phyloP scores from a whole-genome alignment of 2,329 filamentous ascomycete genomes.

The Graphium sp. region DNA sequence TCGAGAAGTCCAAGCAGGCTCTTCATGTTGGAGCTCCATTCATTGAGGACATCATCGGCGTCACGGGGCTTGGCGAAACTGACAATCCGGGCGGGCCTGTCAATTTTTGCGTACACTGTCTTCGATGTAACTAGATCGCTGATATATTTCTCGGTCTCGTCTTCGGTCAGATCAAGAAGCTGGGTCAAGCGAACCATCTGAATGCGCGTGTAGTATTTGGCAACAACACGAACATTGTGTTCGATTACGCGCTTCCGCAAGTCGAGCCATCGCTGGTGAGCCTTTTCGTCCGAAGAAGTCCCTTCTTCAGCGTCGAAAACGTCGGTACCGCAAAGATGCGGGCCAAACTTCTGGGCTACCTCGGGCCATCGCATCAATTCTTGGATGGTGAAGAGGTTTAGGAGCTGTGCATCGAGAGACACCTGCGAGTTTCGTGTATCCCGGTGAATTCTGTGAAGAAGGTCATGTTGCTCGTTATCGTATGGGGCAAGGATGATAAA shows the following conservation, averaged over 20 bases:
- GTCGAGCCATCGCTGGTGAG: slow-evolving; percentile 78
- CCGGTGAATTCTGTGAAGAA: slow-evolving; percentile 80
- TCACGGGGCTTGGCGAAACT: slow-evolving; percentile 90
- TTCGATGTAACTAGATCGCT: slow-evolving; percentile 93
- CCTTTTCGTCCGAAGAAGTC: slow-evolving; percentile 59
- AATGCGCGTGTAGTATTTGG: slow-evolving; percentile 98
- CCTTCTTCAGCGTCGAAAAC: slow-evolving; percentile 60
- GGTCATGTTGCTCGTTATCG: slow-evolving; percentile 96
- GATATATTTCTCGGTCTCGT: slow-evolving; percentile 98
- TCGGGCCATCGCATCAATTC: slow-evolving; percentile 98
- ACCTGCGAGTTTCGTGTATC: slow-evolving; percentile 71
- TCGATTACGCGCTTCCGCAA: slow-evolving; percentile 96
- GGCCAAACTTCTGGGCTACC: slow-evolving; percentile 74
- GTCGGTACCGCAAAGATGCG: slow-evolving; percentile 75
- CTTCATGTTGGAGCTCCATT: slow-evolving; percentile 99
- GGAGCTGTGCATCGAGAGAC: slow-evolving; percentile 63
- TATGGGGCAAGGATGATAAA: slow-evolving; percentile 93
- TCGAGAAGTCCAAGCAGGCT: slow-evolving; percentile 70
- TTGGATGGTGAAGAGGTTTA: slow-evolving; percentile 87
- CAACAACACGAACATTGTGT: slow-evolving; percentile 93
- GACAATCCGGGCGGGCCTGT: slow-evolving; percentile 79
- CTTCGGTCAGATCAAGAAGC: slow-evolving; percentile 79
- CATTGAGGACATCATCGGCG: slow-evolving; percentile 90
- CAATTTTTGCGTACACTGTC: slow-evolving; percentile 96
- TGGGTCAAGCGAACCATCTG: slow-evolving; percentile 80